Evolutionary conservation across 2,329 filamentous ascomycete genomes (phyloP).

Genomic region (Nemania abortiva): DNA sequence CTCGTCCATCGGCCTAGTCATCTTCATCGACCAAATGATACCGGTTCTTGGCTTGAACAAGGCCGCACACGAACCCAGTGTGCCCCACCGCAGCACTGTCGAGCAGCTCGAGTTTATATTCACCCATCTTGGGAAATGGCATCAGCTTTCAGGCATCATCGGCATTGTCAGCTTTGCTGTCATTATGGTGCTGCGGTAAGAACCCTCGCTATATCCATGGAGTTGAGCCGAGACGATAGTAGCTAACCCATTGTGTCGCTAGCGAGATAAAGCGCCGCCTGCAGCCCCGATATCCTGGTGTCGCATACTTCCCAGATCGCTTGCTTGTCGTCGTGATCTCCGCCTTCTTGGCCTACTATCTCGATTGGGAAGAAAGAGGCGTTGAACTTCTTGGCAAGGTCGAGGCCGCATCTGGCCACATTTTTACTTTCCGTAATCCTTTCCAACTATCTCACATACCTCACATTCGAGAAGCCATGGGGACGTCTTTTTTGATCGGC

Average conservation of each 20-base stretch:
- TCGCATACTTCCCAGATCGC: constrained; percentile 92
- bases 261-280: constrained; percentile 85
- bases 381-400: constrained; percentile 87
- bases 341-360: constrained; percentile 80
- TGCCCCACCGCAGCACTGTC: constrained; percentile 85
- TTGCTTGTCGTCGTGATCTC: constrained; percentile 90
- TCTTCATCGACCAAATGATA: constrained; percentile 93
- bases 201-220: constrained; percentile 13
- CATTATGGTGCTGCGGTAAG: constrained; percentile 90
- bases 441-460: constrained; percentile 81
- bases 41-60: constrained; percentile 84
- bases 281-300: constrained; percentile 80
- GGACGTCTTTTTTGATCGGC: constrained; percentile 92
- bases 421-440: constrained; percentile 87
- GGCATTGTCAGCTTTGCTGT: constrained; percentile 83
- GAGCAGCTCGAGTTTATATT: constrained; percentile 87
- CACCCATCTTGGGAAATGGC: constrained; percentile 72
- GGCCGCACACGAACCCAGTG: constrained; percentile 72
- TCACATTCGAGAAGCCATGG: constrained; percentile 87
- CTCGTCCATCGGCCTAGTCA: constrained; percentile 95
- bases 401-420: constrained; percentile 75
- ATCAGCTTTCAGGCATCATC: constrained; percentile 80
- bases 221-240: neutral
- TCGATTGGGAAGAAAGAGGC: constrained; percentile 83
- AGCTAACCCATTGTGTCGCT: constrained; percentile 31